These are phyloP conservation scores for Nicotiana rustica DNA, from an alignment of 305 asterid species.

Conservation along the genomic window DNA sequence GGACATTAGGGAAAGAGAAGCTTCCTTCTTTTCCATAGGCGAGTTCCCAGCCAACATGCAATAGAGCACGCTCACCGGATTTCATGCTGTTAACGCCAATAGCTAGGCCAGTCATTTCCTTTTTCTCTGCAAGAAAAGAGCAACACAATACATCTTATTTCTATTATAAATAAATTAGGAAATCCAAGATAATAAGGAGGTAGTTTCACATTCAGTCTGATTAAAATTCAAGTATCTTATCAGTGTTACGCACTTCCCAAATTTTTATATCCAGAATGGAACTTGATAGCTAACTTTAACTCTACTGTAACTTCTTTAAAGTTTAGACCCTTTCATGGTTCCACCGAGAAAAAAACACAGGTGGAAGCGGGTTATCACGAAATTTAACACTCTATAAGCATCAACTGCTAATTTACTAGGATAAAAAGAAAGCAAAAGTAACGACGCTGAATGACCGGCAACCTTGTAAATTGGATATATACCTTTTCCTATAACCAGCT, in stretches of 20 bases:
- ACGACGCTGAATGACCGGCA: not conserved
- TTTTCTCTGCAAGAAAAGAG: slow-evolving; percentile 74
- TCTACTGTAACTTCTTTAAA: not conserved
- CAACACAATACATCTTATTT: slow-evolving; percentile 35
- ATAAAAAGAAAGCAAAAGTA: slow-evolving; percentile 4
- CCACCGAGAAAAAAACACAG: not conserved
- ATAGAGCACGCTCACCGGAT: slow-evolving; percentile 89
- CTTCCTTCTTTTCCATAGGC: slow-evolving; percentile 97
- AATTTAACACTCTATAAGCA: slow-evolving; percentile 18
- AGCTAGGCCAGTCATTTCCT: slow-evolving; percentile 84
- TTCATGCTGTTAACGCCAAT: slow-evolving; percentile 86
- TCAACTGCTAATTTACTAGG: slow-evolving; percentile 19
- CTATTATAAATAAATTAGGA: slow-evolving; percentile 27
- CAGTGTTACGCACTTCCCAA: not conserved
- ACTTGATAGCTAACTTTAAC: not conserved
- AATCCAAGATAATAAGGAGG: not conserved
- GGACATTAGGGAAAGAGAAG: slow-evolving; percentile 98
- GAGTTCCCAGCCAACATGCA: slow-evolving; percentile 88
- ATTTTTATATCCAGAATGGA: not conserved
- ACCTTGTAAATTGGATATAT: slow-evolving; percentile 31
- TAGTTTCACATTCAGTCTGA: not conserved
- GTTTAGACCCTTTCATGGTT: not conserved
- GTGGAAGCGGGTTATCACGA: not conserved
- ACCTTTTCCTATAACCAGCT: slow-evolving; percentile 96
- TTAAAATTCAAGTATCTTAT: not conserved